Evolutionary conservation across 225 moss, liverwort and hornwort species (phyloP).

Genomic region (Physcomitrium patens): DNA sequence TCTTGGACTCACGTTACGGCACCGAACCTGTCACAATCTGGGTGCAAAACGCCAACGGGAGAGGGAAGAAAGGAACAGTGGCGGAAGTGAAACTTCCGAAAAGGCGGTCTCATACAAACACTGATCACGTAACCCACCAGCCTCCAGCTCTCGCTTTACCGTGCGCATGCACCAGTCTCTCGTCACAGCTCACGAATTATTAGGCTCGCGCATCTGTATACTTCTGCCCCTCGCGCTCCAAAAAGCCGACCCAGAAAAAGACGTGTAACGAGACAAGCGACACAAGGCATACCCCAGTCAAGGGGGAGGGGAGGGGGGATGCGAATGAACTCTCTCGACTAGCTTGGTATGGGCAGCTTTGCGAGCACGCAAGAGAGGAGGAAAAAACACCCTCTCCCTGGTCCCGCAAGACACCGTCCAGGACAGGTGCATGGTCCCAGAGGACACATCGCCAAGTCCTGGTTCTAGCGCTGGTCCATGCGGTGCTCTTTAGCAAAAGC

Average conservation of each 20-base stretch:
- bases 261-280: slow-evolving; percentile 11
- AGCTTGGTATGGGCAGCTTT: too few relatives aligned
- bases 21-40: background rate
- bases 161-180: slow-evolving; percentile 38
- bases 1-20: background rate
- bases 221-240: slow-evolving; percentile 4
- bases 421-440: background rate
- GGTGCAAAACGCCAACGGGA: background rate
- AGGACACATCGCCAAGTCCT: background rate
- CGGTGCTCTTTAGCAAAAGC: too few relatives aligned
- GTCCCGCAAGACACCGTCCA: background rate
- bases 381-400: too few relatives aligned
- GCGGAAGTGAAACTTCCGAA: background rate
- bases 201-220: background rate
- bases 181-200: slow-evolving; percentile 32
- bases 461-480: too few relatives aligned
- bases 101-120: background rate
- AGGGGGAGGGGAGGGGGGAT: too few relatives aligned
- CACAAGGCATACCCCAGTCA: background rate
- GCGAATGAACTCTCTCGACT: too few relatives aligned
- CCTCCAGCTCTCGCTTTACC: slow-evolving; percentile 37
- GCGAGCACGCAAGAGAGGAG: too few relatives aligned
- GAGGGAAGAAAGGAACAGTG: background rate
- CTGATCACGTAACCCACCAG: slow-evolving; percentile 34
- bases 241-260: slow-evolving; percentile 16